Conservation (phyloP, 2,329 filamentous ascomycete species). For the Blastomyces silverae region DNA sequence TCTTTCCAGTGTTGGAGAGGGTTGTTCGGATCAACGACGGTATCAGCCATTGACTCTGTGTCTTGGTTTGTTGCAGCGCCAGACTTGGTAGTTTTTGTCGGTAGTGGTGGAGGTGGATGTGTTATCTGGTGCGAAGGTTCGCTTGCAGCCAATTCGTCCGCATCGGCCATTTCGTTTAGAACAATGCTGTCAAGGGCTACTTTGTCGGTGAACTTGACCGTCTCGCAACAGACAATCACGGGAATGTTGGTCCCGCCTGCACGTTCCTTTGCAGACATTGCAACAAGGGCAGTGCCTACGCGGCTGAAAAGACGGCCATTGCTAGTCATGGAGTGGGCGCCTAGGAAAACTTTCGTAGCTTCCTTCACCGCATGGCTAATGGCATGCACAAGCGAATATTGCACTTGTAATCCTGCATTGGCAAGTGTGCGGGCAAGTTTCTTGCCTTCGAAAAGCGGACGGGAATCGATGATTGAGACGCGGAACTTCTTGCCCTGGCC, state of each 20-base stretch:
- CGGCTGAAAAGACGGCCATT: constrained; percentile 87
- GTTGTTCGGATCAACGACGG: constrained; percentile 25
- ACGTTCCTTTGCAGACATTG: constrained; percentile 67
- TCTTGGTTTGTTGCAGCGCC: background rate
- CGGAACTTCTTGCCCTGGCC: constrained; percentile 65
- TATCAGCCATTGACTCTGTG: background rate
- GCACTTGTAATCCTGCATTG: constrained; percentile 64
- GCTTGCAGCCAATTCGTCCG: constrained; percentile 55
- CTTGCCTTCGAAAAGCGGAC: constrained; percentile 63
- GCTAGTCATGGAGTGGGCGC: constrained; percentile 89
- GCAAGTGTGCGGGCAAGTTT: constrained; percentile 65
- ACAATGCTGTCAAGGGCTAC: constrained; percentile 89
- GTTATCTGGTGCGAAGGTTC: constrained; percentile 18
- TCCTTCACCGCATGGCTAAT: constrained; percentile 66
- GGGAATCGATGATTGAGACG: constrained; percentile 75
- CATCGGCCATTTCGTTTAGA: constrained; percentile 80
- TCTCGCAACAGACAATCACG: constrained; percentile 86
- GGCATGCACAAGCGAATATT: constrained; percentile 74
- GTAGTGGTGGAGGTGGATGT: constrained; percentile 13
- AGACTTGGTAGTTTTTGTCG: constrained; percentile 7
- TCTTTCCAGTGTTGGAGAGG: constrained; percentile 51
- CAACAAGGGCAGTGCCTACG: constrained; percentile 78
- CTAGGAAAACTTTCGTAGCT: constrained; percentile 69
- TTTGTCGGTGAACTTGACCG: constrained; percentile 86
- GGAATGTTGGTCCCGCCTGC: constrained; percentile 57